phyloP scores from a whole-genome alignment of 108 stramenopile genomes.

The Nitzschia palea region DNA sequence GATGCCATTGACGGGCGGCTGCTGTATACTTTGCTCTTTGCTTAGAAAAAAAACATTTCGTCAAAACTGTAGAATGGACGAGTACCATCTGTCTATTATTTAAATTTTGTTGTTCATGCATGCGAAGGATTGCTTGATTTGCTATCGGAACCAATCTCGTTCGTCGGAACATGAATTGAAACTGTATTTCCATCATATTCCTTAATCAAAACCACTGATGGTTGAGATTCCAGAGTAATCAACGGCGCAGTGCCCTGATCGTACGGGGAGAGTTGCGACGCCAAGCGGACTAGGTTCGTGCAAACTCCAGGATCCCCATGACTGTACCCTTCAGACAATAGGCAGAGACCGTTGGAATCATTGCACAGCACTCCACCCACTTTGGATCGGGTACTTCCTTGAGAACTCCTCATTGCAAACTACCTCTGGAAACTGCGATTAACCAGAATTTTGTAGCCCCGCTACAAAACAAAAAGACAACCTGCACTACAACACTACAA shows the following conservation, averaged over 20 bases:
- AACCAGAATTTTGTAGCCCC: too few relatives aligned
- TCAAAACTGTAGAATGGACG: too few relatives aligned
- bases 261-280: slow-evolving; percentile 44
- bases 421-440: not conserved
- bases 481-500: too few relatives aligned
- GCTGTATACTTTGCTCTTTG: too few relatives aligned
- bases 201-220: slow-evolving; percentile 55
- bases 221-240: slow-evolving; percentile 65
- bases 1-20: too few relatives aligned
- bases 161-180: slow-evolving; percentile 57
- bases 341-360: slow-evolving; percentile 61
- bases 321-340: slow-evolving; percentile 53
- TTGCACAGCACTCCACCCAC: slow-evolving; percentile 46
- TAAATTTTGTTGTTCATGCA: too few relatives aligned
- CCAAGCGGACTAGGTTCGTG: slow-evolving; percentile 56
- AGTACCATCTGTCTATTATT: too few relatives aligned
- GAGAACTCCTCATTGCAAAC: too few relatives aligned
- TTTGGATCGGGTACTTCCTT: slow-evolving; percentile 2
- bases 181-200: slow-evolving; percentile 68
- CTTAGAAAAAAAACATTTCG: too few relatives aligned
- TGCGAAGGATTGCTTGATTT: too few relatives aligned
- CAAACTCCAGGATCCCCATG: slow-evolving; percentile 46
- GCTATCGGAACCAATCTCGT: not conserved
- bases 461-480: too few relatives aligned
- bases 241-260: slow-evolving; percentile 32